Base-by-base conservation (phyloP, 345 rosid species). In the Noccaea bulbosa region DNA sequence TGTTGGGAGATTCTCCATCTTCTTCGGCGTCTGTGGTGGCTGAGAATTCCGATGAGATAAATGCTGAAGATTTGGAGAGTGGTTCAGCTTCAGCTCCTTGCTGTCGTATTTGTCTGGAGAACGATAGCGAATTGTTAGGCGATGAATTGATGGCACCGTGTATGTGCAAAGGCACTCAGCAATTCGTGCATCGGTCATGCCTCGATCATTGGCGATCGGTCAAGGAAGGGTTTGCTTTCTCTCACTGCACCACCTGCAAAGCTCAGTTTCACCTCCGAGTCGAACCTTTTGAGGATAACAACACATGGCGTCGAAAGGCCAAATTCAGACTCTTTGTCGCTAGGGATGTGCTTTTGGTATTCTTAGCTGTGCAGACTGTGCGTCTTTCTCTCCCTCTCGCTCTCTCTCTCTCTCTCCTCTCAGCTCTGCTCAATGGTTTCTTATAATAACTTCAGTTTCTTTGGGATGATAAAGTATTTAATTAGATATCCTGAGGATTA, bases 151-250 rank as follows among this genome's bases (percentile, higher is more conserved):
- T 93, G 79, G 86, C 97, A 24, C 98, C 98, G 12, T 93, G 98
- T 82, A 89, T 89, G 98, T 93, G 97, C 81, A 93, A 93, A 83
- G 97, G 94, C 68, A 91, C 97, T 16, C 97, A 91, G 54, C 92
- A 88, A 80, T 88, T 88, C 66, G 97, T 90, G 67, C 97, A 90
- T 71, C 92, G 97, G 0, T 78, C 87, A 30, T 90, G 97, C 68
- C 88, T 90, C 27, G 97, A 90, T 79, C 94, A 90, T 75, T 90
- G 97, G 97, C 89, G 97, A 52, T 88, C 97, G 1, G 87, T 90
- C 11, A 87, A 86, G 77, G 99, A 94, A 85, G 99, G 99, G 30
- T 94, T 87, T 84, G 96, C 96, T 40, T 93, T 93, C 79, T 93
- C 96, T 14, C 97, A 93, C 70, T 93, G 98, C 71, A 86, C 89